Evolutionary conservation across 768 basidiomycete genomes (phyloP).

Genomic region (Phaffia australis): DNA sequence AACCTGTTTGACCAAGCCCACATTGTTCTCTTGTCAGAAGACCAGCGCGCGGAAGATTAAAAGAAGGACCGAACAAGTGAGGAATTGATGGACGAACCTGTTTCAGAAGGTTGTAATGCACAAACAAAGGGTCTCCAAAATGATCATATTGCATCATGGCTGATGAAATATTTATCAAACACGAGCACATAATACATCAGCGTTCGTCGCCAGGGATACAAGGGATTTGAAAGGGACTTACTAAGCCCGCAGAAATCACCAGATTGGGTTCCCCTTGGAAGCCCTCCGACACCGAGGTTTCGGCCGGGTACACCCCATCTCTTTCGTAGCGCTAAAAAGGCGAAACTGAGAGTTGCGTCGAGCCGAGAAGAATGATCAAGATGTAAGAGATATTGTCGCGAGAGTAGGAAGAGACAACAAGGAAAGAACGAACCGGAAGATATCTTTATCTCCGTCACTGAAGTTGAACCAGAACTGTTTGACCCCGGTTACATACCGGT

Average conservation of each 20-base stretch:
- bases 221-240: slow-evolving; percentile 22
- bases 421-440: slow-evolving; percentile 30
- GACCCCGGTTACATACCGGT: background rate
- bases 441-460: slow-evolving; percentile 37
- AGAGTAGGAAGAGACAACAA: background rate
- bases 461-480: slow-evolving; percentile 12
- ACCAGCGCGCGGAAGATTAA: background rate
- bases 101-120: slow-evolving; percentile 40
- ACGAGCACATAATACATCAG: slow-evolving; percentile 22
- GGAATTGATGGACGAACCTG: slow-evolving; percentile 31
- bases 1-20: background rate
- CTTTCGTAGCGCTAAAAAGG: slow-evolving; percentile 41
- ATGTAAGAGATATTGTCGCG: no score
- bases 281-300: slow-evolving; percentile 39
- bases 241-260: slow-evolving; percentile 6
- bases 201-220: slow-evolving; percentile 14
- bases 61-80: background rate
- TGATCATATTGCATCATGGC: slow-evolving; percentile 40
- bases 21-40: background rate
- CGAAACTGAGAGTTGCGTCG: slow-evolving; percentile 37
- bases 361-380: no score
- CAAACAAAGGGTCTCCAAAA: slow-evolving; percentile 30
- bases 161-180: slow-evolving; percentile 35
- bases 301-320: slow-evolving; percentile 44
- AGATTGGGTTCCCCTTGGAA: slow-evolving; percentile 34